Evolutionary conservation across 768 basidiomycete species (phyloP).

Genomic region (Termitomyces eurrhizus): DNA sequence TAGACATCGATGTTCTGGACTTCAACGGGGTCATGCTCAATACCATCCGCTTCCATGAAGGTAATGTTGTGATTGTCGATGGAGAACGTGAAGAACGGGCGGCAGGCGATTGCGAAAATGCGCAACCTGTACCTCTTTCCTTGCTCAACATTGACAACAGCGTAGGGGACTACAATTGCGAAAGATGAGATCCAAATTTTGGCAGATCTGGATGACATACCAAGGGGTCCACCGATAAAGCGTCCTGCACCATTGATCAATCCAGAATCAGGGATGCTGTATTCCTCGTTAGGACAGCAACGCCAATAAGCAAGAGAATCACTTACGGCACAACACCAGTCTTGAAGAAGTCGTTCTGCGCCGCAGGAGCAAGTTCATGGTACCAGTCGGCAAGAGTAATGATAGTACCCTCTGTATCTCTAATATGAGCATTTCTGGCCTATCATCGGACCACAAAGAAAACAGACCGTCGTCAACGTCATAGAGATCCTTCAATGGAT

Average conservation of each 20-base stretch:
- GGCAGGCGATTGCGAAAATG: slow-evolving; percentile 43
- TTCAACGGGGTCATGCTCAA: slow-evolving; percentile 32
- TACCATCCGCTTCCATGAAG: slow-evolving; percentile 38
- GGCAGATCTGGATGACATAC: slow-evolving; percentile 18
- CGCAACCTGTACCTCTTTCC: slow-evolving; percentile 51
- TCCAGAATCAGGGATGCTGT: slow-evolving; percentile 33
- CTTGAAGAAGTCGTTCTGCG: slow-evolving; percentile 27
- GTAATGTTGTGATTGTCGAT: slow-evolving; percentile 32
- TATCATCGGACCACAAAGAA: slow-evolving; percentile 1
- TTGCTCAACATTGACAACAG: slow-evolving; percentile 38
- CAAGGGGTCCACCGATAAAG: slow-evolving; percentile 36
- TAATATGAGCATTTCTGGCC: neutral
- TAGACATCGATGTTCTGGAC: slow-evolving; percentile 42
- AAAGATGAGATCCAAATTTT: slow-evolving; percentile 18
- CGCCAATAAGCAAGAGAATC: neutral
- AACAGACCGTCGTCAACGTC: slow-evolving; percentile 36
- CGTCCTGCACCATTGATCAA: slow-evolving; percentile 44
- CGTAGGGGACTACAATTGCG: slow-evolving; percentile 24
- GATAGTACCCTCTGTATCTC: slow-evolving; percentile 25
- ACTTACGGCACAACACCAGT: slow-evolving; percentile 27
- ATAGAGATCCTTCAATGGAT: slow-evolving; percentile 32
- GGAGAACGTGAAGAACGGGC: slow-evolving; percentile 35
- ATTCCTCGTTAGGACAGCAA: neutral
- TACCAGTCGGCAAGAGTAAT: slow-evolving; percentile 34
- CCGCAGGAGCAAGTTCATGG: slow-evolving; percentile 33